Conservation (phyloP, 495 filamentous ascomycete species). For the Jackrogersella multiformis region DNA sequence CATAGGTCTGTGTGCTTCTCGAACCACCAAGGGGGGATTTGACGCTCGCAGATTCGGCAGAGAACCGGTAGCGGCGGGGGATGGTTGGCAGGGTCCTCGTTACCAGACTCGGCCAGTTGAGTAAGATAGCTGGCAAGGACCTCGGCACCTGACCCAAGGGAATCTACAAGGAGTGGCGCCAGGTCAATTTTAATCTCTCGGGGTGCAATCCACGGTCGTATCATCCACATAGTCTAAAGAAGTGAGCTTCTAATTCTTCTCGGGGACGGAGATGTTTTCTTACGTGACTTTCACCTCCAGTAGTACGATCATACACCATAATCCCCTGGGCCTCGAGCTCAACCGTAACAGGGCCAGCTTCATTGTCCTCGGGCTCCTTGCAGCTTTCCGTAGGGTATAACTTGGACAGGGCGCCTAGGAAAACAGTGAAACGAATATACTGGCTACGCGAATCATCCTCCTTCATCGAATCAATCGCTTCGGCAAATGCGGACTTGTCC, state of each 20-base stretch:
- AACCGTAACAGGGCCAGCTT: constrained; percentile 63
- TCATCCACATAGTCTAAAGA: constrained; percentile 97
- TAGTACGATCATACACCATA: constrained; percentile 91
- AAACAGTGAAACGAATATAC: constrained; percentile 85
- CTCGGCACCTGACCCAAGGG: constrained; percentile 92
- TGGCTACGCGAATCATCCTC: constrained; percentile 92
- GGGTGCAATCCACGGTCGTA: constrained; percentile 88
- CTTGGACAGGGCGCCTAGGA: constrained; percentile 77
- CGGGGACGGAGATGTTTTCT: constrained; percentile 49
- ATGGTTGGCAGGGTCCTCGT: constrained; percentile 80
- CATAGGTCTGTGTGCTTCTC: constrained; percentile 98
- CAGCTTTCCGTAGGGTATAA: constrained; percentile 61
- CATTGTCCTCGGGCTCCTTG: constrained; percentile 57
- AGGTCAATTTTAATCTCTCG: constrained; percentile 95
- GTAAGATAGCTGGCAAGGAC: constrained; percentile 94
- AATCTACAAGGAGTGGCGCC: constrained; percentile 88
- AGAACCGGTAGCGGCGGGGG: constrained; percentile 90
- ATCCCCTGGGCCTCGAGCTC: constrained; percentile 96
- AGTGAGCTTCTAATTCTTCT: constrained; percentile 37
- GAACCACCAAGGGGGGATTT: constrained; percentile 99
- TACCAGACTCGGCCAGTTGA: constrained; percentile 82
- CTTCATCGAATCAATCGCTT: constrained; percentile 86
- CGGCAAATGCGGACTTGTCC: constrained; percentile 78
- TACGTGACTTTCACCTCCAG: constrained; percentile 90
- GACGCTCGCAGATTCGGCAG: constrained; percentile 96